Evolutionary conservation across 805 yeast genomes (phyloP).

Genomic region (Candida fluviatilis): DNA sequence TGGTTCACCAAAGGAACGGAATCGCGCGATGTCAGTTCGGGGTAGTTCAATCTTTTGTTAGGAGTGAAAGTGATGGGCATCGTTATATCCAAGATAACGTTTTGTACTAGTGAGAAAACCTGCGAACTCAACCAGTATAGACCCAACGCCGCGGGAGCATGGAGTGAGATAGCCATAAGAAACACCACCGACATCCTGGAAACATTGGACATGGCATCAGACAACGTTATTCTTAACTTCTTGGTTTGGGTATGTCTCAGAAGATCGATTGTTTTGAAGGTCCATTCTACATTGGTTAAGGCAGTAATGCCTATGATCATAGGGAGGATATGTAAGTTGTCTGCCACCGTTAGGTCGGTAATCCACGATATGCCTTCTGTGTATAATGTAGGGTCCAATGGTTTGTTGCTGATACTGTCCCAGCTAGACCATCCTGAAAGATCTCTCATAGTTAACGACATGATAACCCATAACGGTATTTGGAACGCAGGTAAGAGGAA

Average conservation of each 20-base stretch:
- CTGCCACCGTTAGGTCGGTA: slow-evolving; percentile 53
- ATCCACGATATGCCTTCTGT: slow-evolving; percentile 61
- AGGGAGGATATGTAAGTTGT: slow-evolving; percentile 66
- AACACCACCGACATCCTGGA: slow-evolving; percentile 74
- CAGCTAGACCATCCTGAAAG: slow-evolving; percentile 64
- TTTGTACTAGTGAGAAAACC: slow-evolving; percentile 70
- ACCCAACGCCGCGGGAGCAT: slow-evolving; percentile 78
- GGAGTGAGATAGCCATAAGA: slow-evolving; percentile 78
- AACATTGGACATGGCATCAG: slow-evolving; percentile 62
- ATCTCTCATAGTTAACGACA: slow-evolving; percentile 71
- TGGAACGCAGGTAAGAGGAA: slow-evolving; percentile 73
- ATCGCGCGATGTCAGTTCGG: slow-evolving; percentile 8
- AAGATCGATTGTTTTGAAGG: slow-evolving; percentile 57
- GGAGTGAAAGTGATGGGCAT: slow-evolving; percentile 58
- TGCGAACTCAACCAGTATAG: slow-evolving; percentile 93
- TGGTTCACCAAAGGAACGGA: slow-evolving; percentile 5
- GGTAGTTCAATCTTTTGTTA: slow-evolving; percentile 25
- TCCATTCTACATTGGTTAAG: slow-evolving; percentile 79
- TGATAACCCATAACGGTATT: slow-evolving; percentile 79
- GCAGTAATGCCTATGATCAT: slow-evolving; percentile 66
- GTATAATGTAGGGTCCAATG: slow-evolving; percentile 48
- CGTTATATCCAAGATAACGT: slow-evolving; percentile 59
- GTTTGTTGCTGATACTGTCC: slow-evolving; percentile 37
- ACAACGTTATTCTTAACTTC: slow-evolving; percentile 50
- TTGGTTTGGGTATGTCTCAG: slow-evolving; percentile 41